Base-by-base conservation (phyloP, 345 rosid genomes). In the Ceriops zippeliana region DNA sequence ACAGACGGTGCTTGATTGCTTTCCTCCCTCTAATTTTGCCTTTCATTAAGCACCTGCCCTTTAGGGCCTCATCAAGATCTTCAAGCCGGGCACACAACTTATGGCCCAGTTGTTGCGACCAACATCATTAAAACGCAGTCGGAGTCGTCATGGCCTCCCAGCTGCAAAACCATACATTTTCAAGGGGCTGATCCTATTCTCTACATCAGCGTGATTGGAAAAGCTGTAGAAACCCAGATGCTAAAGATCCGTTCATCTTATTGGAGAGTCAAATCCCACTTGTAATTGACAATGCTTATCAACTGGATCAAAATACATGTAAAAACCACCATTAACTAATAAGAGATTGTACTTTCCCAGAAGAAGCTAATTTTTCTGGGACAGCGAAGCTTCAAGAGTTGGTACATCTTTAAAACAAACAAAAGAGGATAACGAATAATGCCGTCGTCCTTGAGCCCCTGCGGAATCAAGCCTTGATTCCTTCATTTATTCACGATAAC, bases 401-500 rank as follows among this genome's bases (percentile, higher is more conserved):
- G 62, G 52, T 61, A 67, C 66, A 53, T 37, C 62, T 54, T 61
- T 31, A 28, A 52, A 73, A 52, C 47, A 67, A 62, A 62, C 21
- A 42, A 72, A 64, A 28, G 16, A 64, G 52, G 51, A 42, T 62
- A 21, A 38, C 26, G 47, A 11, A 15, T 7, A 53, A 38, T 42
- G 63, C 58, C 67, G 15, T 4, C n/a, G 62, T 47, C 61, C 28
- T 56, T 54, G 10, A 62, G 63, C 59, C 59, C 17, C 49, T 31
- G 59, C 51, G 8, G 47, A 16, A 30, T 21, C 24, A 31, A 52
- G 37, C 58, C 1, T 58, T 46, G 53, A 52, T 32, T 53, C 19
- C 76, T 73, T 61, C 72, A 42, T 28, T 73, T 61, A 73, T 73
- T 54, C 49, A 38, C 9, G 58, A 61, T 62, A 53, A 6, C 56